Base-by-base conservation (phyloP, 1,284 basidiomycete species). In the Phylloporus gajari region DNA sequence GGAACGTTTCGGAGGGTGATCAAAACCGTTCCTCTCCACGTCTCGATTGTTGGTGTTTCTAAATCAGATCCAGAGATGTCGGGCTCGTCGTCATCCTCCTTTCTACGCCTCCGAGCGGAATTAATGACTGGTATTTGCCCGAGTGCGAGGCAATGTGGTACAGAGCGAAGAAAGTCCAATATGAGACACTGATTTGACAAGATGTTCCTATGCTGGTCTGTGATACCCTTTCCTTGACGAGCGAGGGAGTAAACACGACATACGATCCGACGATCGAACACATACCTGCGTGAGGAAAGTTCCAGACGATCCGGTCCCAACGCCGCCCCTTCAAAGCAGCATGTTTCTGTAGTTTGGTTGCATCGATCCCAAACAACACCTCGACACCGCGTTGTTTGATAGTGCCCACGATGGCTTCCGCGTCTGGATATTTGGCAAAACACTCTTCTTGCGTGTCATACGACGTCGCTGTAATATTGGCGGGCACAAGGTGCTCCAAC, bases 151-250 rank as follows among this genome's bases (percentile, higher is more conserved):
- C 94, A 84, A 3, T 88, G 85, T 1, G 91, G 86, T 19, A 91
- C 94, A 17, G 94, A 95, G 25, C 91, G 88, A 65, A 99, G 85
- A 80, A 98, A 98, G 3, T 91, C 91, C 32, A 98, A 87, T 27
- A 99, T 84, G n/a, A 98, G 88, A 30, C 93, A 80, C 81, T 99
- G 97, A 83, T 99, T 99, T 17, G 94, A 92, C 21, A 95, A 85
- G 71, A 99, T 94, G 83, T 99, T 99, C 68, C 97, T 91, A 78
- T 97, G 93, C 84, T 97, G 96, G 81, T 99, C 96, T 61, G 95
- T 91, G 76, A 99, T 97, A 1, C 97, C 96, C 75, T 94, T 95
- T 42, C 96, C 96, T 97, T 70, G 71, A 73, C 63, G 67, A 68
- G 73, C 40, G 69, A 30, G 64, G 64, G 48, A 65, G 56, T 68